Conservation (phyloP, 78 protist species). For the Monocercomonoides exilis region DNA sequence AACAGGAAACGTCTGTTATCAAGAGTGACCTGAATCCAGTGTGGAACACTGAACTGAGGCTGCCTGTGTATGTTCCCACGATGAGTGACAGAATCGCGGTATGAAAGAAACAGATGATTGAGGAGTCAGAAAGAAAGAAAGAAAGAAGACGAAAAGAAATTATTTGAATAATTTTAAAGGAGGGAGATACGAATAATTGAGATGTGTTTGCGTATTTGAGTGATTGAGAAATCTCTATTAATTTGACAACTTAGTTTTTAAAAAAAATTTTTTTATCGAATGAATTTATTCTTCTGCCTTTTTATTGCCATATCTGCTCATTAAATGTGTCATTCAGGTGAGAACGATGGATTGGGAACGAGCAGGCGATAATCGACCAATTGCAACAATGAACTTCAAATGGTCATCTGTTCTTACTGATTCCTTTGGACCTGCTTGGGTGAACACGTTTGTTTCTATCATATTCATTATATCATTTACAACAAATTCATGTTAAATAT, state of each 20-base stretch:
- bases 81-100: slow-evolving; percentile 5
- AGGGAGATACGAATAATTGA: too few species aligned
- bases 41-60: slow-evolving; percentile 28
- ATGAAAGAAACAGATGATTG: too few species aligned
- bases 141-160: not conserved
- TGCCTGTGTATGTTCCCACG: slow-evolving; percentile 19
- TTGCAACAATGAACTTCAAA: not conserved
- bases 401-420: not conserved
- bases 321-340: too few species aligned
- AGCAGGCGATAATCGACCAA: not conserved
- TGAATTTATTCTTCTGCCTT: too few species aligned
- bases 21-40: not conserved
- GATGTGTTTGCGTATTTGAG: too few species aligned
- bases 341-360: not conserved
- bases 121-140: not conserved
- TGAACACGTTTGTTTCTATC: not conserved
- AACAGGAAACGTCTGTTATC: not conserved
- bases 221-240: too few species aligned
- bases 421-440: not conserved
- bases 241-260: too few species aligned
- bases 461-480: too few species aligned
- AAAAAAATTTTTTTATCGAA: too few species aligned
- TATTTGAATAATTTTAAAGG: too few species aligned
- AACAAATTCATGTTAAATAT: too few species aligned
- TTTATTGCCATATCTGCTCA: too few species aligned